A percentile compares a stretch with the other conserved stretches of the same genome.
phyloP scores from a whole-genome alignment of 148 eudicot species.

The Rheum nobile region DNA sequence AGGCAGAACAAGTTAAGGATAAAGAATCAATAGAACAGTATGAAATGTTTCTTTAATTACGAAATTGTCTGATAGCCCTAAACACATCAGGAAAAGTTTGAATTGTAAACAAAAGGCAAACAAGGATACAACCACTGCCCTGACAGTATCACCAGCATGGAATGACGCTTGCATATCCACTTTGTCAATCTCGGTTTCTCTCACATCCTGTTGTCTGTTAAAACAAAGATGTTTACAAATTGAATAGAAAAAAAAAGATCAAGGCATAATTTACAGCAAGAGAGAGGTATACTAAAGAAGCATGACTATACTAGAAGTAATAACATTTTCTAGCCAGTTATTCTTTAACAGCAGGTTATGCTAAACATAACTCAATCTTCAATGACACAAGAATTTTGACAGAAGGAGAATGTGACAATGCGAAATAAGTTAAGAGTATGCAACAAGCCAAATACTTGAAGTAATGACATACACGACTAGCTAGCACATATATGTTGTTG shows the following conservation, averaged over 20 bases:
- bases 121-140: conserved; percentile 89
- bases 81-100: background rate
- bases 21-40: background rate
- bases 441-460: background rate
- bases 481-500: background rate
- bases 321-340: background rate
- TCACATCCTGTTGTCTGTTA: conserved; percentile 93
- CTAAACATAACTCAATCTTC: background rate
- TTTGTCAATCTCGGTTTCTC: conserved; percentile 98
- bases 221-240: background rate
- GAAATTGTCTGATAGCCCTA: background rate
- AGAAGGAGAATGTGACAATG: background rate
- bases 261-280: background rate
- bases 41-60: background rate
- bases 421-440: background rate
- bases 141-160: conserved; percentile 84
- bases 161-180: conserved; percentile 90
- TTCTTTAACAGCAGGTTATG: background rate
- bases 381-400: background rate
- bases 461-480: background rate
- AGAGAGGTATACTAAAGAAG: background rate
- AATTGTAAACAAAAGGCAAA: background rate
- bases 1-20: conserved; percentile 30
- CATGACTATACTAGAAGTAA: background rate
- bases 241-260: background rate